phyloP scores from a whole-genome alignment of 2,329 filamentous ascomycete genomes.

The Fusarium buharicum region DNA sequence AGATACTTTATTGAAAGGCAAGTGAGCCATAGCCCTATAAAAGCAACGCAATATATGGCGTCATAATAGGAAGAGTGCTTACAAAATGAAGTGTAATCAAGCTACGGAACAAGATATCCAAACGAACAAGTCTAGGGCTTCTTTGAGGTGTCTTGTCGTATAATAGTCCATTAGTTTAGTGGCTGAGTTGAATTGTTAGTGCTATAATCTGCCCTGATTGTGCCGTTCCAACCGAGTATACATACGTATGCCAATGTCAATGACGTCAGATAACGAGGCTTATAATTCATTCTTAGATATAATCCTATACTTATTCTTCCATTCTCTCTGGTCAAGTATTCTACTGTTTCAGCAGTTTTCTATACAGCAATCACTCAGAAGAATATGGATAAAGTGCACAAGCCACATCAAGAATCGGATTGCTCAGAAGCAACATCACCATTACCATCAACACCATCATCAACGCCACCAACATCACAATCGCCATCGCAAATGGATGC shows the following conservation, averaged over 20 bases:
- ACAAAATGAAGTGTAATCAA: not conserved
- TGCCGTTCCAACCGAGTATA: conserved; percentile 18
- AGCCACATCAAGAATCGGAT: not conserved
- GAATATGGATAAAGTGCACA: conserved; percentile 3
- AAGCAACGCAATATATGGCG: not conserved
- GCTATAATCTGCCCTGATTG: conserved; percentile 6
- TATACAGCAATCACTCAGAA: not conserved
- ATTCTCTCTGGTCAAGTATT: not conserved
- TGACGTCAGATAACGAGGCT: conserved; percentile 17
- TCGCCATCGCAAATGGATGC: conserved; percentile 19
- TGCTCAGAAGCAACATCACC: conserved; percentile 11
- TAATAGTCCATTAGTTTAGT: too few relatives aligned
- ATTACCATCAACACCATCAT: not conserved
- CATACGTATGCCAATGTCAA: conserved; percentile 15
- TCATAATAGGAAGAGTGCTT: not conserved
- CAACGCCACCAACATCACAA: not conserved
- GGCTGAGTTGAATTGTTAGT: not conserved
- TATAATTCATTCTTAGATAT: not conserved
- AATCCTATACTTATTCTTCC: not conserved
- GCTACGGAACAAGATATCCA: not conserved
- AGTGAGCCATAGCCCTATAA: too few relatives aligned
- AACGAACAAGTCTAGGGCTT: too few relatives aligned
- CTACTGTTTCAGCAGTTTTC: not conserved
- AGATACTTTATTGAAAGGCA: too few relatives aligned
- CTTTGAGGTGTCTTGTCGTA: too few relatives aligned